Evolutionary conservation across 2,329 filamentous ascomycete species (phyloP), one percentile per base, ranked within the genome.

Genomic region (Cadophora gregata): DNA sequence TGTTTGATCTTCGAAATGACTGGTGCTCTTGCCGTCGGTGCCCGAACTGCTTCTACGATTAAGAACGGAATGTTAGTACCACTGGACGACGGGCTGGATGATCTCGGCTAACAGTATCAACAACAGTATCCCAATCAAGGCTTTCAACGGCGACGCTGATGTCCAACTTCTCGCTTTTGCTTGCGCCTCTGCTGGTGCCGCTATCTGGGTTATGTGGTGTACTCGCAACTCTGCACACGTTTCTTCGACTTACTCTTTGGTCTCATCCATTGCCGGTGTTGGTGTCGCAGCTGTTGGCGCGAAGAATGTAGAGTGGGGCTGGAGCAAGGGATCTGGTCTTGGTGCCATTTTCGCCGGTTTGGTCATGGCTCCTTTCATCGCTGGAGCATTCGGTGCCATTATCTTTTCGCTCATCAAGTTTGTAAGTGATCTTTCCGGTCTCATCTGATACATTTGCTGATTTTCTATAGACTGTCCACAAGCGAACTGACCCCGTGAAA

Each of bases 141-240:
- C 87, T 66, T 91, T 91, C 80, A 72, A 80, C 0, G 81, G 79
- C 66, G 85, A 91, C 73, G 85, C 89, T 42, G 86, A 85, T 45
- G 88, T 91, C 24, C 88, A 90, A 79, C 85, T 91, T 79, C 83
- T 91, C 59, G 89, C 88, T 64, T 89, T 90, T 75, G 85, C 87
- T 36, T 89, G 86, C 68, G 86, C 88, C 27, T 82, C 87, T 0
- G 88, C 87, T 19, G 89, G 83, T 72, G 88, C 89, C 59, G 88
- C 89, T 1, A 81, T 84, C 10, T 93, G 90, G 90, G 89, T 93
- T 56, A 93, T 92, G 89, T 93, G 90, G 89, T 93, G 90, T 78
- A 93, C 90, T 1, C 83, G 84, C 56, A 84, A 93, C 82, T 90
- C 88, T 4, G 88, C 89, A 67, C 90, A 91, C 79, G 89, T 91